phyloP scores from a whole-genome alignment of 768 basidiomycete genomes.

The Vararia minispora region DNA sequence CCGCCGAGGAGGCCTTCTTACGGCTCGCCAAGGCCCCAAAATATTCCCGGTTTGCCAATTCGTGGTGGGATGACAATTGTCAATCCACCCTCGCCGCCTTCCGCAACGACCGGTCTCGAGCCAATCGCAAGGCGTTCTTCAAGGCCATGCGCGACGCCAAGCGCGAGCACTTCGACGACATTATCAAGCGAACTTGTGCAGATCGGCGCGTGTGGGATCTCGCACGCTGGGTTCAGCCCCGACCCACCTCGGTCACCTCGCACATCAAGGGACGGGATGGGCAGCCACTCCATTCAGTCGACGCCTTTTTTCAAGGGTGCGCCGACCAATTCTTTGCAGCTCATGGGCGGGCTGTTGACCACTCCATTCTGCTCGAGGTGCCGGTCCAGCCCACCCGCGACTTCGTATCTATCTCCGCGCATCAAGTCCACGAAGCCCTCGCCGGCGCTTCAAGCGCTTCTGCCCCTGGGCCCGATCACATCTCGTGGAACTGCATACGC shows the following conservation, averaged over 20 bases:
- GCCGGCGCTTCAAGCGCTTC: slow-evolving; percentile 5
- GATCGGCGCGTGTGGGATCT: neutral
- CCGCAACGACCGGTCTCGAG: neutral
- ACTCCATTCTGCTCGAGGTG: slow-evolving; percentile 2
- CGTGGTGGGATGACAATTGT: neutral
- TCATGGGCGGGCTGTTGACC: neutral
- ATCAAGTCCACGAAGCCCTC: slow-evolving; percentile 8
- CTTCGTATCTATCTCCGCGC: slow-evolving; percentile 1
- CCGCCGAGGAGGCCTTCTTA: too few species aligned
- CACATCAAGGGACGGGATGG: neutral
- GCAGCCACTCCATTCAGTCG: neutral
- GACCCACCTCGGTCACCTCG: neutral
- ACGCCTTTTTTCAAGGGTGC: neutral
- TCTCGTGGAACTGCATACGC: slow-evolving; percentile 6
- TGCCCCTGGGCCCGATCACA: slow-evolving; percentile 11
- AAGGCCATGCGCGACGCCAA: neutral
- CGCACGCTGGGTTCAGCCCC: neutral
- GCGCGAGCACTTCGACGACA: neutral
- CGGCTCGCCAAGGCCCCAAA: too few species aligned
- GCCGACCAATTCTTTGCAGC: slow-evolving; percentile 3
- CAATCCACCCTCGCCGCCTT: neutral
- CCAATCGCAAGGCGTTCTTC: neutral
- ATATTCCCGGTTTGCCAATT: too few species aligned
- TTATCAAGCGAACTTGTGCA: neutral
- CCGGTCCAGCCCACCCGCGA: neutral